Evolutionary conservation across 1,284 basidiomycete species (phyloP).

Genomic region (Inonotus hispidus): DNA sequence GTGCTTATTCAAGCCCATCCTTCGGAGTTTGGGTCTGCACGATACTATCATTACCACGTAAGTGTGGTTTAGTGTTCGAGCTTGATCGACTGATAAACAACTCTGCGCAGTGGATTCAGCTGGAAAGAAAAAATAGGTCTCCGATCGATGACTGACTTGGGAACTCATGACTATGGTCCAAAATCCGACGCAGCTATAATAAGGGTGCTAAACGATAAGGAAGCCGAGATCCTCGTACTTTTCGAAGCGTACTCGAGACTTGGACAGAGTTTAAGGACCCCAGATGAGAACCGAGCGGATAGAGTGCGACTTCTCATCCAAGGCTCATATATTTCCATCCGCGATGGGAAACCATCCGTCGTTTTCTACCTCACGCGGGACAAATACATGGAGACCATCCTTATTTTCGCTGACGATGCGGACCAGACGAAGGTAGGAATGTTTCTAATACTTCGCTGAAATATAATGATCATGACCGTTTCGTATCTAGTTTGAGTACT

Average conservation of each 20-base stretch:
- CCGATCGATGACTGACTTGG: background rate
- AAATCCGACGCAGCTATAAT: conserved; percentile 5
- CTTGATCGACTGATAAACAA: background rate
- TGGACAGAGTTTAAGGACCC: background rate
- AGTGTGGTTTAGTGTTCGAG: background rate
- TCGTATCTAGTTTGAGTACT: background rate
- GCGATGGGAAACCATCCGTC: background rate
- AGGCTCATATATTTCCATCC: conserved; percentile 2
- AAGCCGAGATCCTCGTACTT: background rate
- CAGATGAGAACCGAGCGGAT: conserved; percentile 5
- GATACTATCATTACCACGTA: conserved; percentile 4
- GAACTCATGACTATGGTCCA: background rate
- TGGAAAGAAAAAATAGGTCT: conserved; percentile 6
- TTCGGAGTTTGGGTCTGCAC: background rate
- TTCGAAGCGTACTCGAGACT: conserved; percentile 8
- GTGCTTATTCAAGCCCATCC: conserved; percentile 1
- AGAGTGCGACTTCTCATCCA: conserved; percentile 6
- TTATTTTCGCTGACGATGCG: background rate
- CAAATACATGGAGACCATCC: conserved; percentile 6
- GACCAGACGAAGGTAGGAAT: background rate
- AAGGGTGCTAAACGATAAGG: background rate
- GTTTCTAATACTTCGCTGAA: background rate
- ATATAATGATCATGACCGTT: background rate
- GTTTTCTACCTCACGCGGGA: conserved; percentile 5
- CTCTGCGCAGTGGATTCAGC: background rate